Evolutionary conservation across 2,329 filamentous ascomycete genomes (phyloP).

Genomic region (Aspergillus ibericus): DNA sequence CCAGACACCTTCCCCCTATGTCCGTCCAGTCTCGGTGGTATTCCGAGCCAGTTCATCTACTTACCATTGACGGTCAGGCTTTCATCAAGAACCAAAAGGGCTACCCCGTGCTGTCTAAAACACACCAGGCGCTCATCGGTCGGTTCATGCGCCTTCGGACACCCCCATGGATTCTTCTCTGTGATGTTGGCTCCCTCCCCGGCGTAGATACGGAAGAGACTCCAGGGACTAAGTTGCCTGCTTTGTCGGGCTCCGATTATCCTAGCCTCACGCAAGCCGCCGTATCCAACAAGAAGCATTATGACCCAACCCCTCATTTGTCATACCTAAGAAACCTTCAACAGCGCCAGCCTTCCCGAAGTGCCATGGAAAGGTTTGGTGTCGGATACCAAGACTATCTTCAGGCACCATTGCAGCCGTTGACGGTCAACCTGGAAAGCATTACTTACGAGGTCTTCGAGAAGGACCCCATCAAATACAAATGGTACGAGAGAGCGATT

Average conservation of each 20-base stretch:
- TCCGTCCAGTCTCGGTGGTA: constrained; percentile 62
- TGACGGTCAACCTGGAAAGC: constrained; percentile 94
- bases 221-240: constrained; percentile 17
- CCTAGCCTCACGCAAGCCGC: constrained; percentile 71
- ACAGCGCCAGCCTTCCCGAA: constrained; percentile 69
- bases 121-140: constrained; percentile 58
- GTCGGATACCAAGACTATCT: constrained; percentile 87
- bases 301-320: constrained; percentile 65
- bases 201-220: constrained; percentile 39
- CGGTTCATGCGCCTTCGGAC: constrained; percentile 58
- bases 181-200: constrained; percentile 58
- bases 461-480: constrained; percentile 96
- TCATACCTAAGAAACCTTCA: constrained; percentile 85
- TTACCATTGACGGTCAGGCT: constrained; percentile 53
- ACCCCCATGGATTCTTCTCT: constrained; percentile 61
- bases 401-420: constrained; percentile 88
- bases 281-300: constrained; percentile 48
- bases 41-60: constrained; percentile 61
- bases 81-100: constrained; percentile 61
- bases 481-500: constrained; percentile 88
- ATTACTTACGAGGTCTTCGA: constrained; percentile 99
- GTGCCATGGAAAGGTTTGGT: constrained; percentile 65
- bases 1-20: constrained; percentile 58
- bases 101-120: constrained; percentile 59
- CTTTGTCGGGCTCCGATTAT: constrained; percentile 47